Evolutionary conservation across 2,329 filamentous ascomycete genomes (phyloP), one percentile per base, ranked within the genome.

Genomic region (Pseudocercospora crystallina): DNA sequence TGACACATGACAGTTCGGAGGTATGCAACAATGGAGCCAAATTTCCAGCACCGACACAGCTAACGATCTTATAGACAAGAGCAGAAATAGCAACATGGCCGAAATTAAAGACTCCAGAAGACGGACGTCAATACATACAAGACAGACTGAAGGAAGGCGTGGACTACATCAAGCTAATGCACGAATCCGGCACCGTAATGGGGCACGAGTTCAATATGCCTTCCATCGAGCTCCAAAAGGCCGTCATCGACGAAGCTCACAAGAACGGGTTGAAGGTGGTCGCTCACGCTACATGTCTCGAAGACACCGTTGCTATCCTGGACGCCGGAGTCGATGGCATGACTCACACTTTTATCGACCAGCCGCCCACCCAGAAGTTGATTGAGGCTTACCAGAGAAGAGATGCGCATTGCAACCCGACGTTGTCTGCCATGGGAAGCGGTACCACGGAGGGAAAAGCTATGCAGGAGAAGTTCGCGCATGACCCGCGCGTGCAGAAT

Each of bases 101-200:
- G 5, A 73, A 74, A 35, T 52, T 78, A n/a, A 67, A 65, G 5
- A 70, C 67, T 3, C 58, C 65, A 8, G 65, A 71, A 32, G 75
- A 71, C 17, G 76, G 76, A 1, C 55, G 69, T 1, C 59, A 68
- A 12, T 79, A 73, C 51, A 62, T 79, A 2, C 63, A 69, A 10
- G 69, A 71, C 53, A 69, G 69, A 2, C 54, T 70, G 9, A 63
- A 62, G 9, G 73, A 77, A 47, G 65, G 66, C 55, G 73, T 71
- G 1, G 71, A 77, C 51, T 79, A 78, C 62, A 75, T 78, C 59
- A 80, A 79, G 57, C 61, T 79, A 41, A 76, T 80, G 69, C 74
- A 79, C 54, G 77, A 80, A 55, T 70, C 67, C 44, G 77, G 77
- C 2, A 66, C 60, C 7, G 61, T 66, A 8, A 49, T 53, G 41